Conservation (phyloP, 495 filamentous ascomycete species). For the Astrothelium macrocarpum region DNA sequence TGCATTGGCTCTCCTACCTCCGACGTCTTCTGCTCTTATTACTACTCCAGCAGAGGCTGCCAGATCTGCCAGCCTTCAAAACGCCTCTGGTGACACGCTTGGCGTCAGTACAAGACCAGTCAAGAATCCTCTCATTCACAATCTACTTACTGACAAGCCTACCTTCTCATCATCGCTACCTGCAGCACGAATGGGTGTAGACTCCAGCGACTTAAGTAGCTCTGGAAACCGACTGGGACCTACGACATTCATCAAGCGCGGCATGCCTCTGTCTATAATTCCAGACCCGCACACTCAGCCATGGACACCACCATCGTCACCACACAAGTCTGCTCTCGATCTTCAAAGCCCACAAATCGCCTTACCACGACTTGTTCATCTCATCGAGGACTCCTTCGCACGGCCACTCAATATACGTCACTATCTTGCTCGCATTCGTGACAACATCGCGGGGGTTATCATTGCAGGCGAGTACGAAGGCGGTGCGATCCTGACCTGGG, state of each 20-base stretch:
- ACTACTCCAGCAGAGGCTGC: constrained; percentile 79
- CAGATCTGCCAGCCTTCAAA: constrained; percentile 41
- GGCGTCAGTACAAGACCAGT: constrained; percentile 64
- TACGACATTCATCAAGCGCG: constrained; percentile 75
- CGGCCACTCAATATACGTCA: constrained; percentile 72
- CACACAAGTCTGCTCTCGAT: constrained; percentile 45
- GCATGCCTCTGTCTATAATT: constrained; percentile 78
- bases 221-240: constrained; percentile 4
- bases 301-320: constrained; percentile 56
- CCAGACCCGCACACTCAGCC: constrained; percentile 52
- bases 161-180: constrained; percentile 85
- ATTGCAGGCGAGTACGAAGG: constrained; percentile 96
- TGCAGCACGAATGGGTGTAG: constrained; percentile 40
- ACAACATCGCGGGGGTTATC: constrained; percentile 77
- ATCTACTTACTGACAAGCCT: constrained; percentile 91
- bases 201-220: constrained; percentile 18
- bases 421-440: constrained; percentile 68
- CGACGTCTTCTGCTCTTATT: constrained; percentile 75
- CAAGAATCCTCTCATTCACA: constrained; percentile 91
- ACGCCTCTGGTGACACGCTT: constrained; percentile 37
- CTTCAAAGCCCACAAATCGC: constrained; percentile 62
- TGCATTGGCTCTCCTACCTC: constrained; percentile 67
- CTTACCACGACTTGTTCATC: constrained; percentile 64
- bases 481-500: constrained; percentile 91
- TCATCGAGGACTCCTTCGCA: constrained; percentile 92